These are phyloP conservation scores for Nematodospora valgi DNA, from an alignment of 805 yeast genomes.

Conservation along the genomic window DNA sequence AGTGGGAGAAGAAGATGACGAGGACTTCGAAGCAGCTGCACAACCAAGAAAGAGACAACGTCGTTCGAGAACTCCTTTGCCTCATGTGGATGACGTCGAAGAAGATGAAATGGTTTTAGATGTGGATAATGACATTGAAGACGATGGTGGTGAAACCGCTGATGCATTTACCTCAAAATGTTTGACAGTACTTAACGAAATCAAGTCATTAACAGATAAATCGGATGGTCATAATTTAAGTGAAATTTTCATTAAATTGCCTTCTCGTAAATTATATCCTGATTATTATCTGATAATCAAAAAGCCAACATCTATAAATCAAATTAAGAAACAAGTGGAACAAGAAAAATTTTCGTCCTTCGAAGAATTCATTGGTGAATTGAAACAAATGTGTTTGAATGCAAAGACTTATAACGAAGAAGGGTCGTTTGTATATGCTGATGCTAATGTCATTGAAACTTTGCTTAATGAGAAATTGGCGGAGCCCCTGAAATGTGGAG, in stretches of 20 bases:
- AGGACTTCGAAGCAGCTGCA: conserved; percentile 10
- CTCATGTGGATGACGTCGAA: conserved; percentile 24
- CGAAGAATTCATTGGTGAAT: conserved; percentile 54
- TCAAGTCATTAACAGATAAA: conserved; percentile 36
- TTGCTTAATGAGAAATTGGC: conserved; percentile 19
- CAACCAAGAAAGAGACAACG: conserved; percentile 16
- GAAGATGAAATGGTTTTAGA: conserved; percentile 11
- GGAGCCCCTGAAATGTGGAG: no score
- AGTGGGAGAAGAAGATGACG: conserved; percentile 22
- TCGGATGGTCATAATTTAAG: conserved; percentile 37
- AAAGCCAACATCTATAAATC: conserved; percentile 57
- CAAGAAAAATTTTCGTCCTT: conserved; percentile 32
- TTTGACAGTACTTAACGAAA: conserved; percentile 40
- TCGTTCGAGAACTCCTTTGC: conserved; percentile 15
- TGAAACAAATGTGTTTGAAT: conserved; percentile 64
- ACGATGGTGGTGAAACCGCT: conserved; percentile 5
- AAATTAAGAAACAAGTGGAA: conserved; percentile 48
- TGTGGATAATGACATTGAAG: no score
- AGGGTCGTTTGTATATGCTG: conserved; percentile 59
- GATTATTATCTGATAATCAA: conserved; percentile 73
- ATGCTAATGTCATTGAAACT: conserved; percentile 48
- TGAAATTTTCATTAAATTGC: conserved; percentile 59
- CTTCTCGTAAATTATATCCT: conserved; percentile 72
- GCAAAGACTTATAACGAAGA: conserved; percentile 72
- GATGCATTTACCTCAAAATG: conserved; percentile 22